A percentile compares a stretch with the other conserved stretches of the same genome.
phyloP scores from a whole-genome alignment of 495 filamentous ascomycete species.

The Tuber microsphaerosporum region DNA sequence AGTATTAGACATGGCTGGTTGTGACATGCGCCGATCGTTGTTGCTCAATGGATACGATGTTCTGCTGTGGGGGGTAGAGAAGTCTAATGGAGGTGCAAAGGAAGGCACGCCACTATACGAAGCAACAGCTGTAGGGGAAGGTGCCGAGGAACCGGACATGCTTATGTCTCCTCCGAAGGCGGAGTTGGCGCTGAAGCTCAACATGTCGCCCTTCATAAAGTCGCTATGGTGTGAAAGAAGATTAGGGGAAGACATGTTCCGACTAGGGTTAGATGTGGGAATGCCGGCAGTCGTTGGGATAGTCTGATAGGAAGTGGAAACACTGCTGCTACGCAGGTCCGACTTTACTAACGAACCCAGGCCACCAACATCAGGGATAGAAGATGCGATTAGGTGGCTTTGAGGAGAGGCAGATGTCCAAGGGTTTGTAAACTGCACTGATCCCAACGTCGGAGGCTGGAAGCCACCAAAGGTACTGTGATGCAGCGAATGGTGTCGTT shows the following conservation, averaged over 20 bases:
- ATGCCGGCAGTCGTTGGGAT: constrained; percentile 41
- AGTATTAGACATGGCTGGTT: constrained; percentile 70
- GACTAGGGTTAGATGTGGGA: constrained; percentile 51
- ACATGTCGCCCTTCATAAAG: constrained; percentile 42
- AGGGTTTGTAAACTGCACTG: constrained; percentile 87
- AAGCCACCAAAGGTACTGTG: constrained; percentile 70
- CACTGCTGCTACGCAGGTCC: constrained; percentile 48
- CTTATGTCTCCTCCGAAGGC: constrained; percentile 46
- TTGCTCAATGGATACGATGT: constrained; percentile 49
- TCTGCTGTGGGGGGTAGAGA: constrained; percentile 50
- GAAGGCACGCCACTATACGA: constrained; percentile 54
- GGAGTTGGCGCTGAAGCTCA: constrained; percentile 48
- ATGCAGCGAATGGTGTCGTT: constrained; percentile 72
- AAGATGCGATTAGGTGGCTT: constrained; percentile 48
- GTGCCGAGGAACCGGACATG: constrained; percentile 55
- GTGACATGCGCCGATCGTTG: constrained; percentile 69
- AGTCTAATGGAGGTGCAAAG: constrained; percentile 58
- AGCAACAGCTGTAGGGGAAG: constrained; percentile 62
- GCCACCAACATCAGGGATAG: constrained; percentile 33
- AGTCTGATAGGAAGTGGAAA: constrained; percentile 44
- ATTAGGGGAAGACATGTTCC: constrained; percentile 31
- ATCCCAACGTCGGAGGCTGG: constrained; percentile 58
- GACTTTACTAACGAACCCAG: constrained; percentile 36
- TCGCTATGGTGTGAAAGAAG: constrained; percentile 32
- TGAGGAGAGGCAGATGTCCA: constrained; percentile 63